A percentile compares a stretch with the other conserved stretches of the same genome.
Conservation (phyloP, 2,329 filamentous ascomycete genomes). For the Zalaria obscura region DNA sequence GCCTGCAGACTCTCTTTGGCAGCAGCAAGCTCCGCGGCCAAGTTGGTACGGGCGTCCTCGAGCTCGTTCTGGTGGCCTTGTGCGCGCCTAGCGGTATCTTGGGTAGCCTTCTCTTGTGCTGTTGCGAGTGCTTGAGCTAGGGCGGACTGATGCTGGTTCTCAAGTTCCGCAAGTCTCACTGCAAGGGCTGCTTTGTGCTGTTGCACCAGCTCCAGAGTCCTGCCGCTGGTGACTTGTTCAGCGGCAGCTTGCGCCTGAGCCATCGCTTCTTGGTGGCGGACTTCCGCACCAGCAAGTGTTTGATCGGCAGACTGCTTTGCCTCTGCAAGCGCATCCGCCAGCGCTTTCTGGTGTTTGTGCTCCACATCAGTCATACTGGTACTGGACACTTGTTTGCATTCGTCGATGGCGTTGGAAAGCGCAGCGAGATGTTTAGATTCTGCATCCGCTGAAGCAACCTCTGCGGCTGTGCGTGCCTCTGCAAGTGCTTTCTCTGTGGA, state of each 20-base stretch:
- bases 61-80: neutral
- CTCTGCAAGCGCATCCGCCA: constrained; percentile 6
- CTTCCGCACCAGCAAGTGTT: neutral
- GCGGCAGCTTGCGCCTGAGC: neutral
- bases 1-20: constrained; percentile 1
- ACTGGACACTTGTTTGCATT: neutral
- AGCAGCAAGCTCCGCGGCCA: constrained; percentile 2
- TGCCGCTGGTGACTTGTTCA: neutral
- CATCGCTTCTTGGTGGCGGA: neutral
- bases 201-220: neutral
- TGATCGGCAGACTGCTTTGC: constrained; percentile 5
- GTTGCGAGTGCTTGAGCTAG: neutral
- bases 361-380: neutral
- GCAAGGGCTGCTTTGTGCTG: neutral
- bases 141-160: neutral
- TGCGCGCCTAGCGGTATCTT: neutral
- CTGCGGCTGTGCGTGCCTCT: neutral
- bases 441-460: neutral
- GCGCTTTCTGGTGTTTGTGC: constrained; percentile 4
- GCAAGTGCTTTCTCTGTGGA: neutral
- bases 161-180: neutral
- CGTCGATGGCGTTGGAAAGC: neutral
- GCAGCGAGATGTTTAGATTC: neutral
- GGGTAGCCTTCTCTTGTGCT: neutral
- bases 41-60: neutral